phyloP scores from a whole-genome alignment of 306 rosid genomes.

The Ammopiptanthus mongolicus region DNA sequence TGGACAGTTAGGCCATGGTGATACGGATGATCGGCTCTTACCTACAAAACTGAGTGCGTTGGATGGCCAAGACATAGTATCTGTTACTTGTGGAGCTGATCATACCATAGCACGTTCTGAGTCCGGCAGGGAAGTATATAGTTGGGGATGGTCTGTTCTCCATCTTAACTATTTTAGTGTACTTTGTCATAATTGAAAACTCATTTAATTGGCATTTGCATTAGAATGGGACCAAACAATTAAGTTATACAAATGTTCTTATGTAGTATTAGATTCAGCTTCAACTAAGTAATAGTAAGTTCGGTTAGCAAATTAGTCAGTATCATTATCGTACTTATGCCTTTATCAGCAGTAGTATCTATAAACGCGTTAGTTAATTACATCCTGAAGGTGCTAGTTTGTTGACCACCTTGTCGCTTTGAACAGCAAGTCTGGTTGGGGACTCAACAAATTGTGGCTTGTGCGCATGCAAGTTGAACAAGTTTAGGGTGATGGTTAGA shows the following conservation, averaged over 20 bases:
- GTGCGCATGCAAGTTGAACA: neutral
- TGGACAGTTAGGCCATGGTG: constrained; percentile 94
- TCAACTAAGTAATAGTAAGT: neutral
- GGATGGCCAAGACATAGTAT: constrained; percentile 62
- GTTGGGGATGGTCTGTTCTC: constrained; percentile 91
- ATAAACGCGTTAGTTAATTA: neutral
- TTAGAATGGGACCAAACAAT: constrained; percentile 11
- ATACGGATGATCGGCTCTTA: constrained; percentile 63
- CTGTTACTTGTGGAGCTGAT: constrained; percentile 94
- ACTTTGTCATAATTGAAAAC: constrained; percentile 3
- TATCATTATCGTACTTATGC: neutral
- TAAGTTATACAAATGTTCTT: neutral
- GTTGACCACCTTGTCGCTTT: neutral
- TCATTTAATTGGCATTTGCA: neutral
- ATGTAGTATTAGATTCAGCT: neutral
- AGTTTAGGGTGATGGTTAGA: neutral
- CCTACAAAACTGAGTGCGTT: constrained; percentile 73
- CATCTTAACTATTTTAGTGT: neutral
- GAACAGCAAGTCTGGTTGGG: neutral
- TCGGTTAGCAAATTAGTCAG: neutral
- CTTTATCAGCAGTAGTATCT: neutral
- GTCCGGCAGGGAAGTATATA: constrained; percentile 49
- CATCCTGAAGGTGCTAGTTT: neutral
- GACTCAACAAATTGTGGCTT: neutral
- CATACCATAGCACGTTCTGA: constrained; percentile 69